phyloP scores from a whole-genome alignment of 495 filamentous ascomycete species.

The Cercophora newfieldiana region DNA sequence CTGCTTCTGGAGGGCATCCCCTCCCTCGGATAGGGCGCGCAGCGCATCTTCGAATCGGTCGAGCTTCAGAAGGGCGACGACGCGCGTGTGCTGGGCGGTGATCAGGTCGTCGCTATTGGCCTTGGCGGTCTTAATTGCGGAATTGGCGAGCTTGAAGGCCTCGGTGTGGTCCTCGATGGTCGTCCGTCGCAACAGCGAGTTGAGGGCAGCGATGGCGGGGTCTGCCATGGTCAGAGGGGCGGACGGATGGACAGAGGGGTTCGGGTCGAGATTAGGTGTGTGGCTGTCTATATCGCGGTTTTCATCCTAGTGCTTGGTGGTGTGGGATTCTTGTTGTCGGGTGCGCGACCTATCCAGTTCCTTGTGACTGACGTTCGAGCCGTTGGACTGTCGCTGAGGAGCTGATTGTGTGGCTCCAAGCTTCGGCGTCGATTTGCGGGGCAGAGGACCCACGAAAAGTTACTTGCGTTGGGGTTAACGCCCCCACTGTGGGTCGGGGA shows the following conservation, averaged over 20 bases:
- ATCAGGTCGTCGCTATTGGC: constrained; percentile 52
- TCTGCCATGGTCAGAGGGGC: constrained; percentile 36
- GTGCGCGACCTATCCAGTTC: background rate
- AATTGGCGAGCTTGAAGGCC: constrained; percentile 46
- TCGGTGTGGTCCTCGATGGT: constrained; percentile 51
- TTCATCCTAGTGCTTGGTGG: background rate
- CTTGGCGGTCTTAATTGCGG: constrained; percentile 72
- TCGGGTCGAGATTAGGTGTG: background rate
- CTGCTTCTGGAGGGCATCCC: constrained; percentile 62
- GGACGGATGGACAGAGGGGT: background rate
- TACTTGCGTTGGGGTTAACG: background rate
- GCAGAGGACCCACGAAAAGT: background rate
- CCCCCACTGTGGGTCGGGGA: background rate
- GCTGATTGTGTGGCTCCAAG: background rate
- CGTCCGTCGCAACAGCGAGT: constrained; percentile 48
- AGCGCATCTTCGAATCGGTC: constrained; percentile 92
- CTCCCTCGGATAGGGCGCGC: constrained; percentile 69
- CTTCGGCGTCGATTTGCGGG: background rate
- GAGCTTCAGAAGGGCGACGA: constrained; percentile 85
- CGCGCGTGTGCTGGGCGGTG: constrained; percentile 69
- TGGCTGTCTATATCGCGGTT: background rate
- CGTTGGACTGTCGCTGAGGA: background rate
- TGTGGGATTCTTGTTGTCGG: background rate
- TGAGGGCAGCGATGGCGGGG: constrained; percentile 50
- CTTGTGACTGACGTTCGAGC: background rate